Conservation (phyloP, 148 eudicot species). For the Agrostemma githago region DNA sequence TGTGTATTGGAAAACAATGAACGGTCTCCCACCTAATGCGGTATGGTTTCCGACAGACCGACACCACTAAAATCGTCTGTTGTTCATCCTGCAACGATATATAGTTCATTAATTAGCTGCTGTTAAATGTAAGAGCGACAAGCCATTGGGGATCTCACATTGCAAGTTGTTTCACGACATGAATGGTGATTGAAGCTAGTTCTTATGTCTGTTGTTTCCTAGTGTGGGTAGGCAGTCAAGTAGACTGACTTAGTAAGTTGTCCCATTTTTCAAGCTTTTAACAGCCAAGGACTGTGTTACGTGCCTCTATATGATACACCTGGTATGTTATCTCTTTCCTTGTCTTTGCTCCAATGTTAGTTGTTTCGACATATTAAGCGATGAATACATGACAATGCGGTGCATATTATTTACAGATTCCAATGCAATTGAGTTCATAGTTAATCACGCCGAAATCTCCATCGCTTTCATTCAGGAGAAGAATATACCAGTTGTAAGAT, state of each 20-base stretch:
- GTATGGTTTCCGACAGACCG: too few relatives aligned
- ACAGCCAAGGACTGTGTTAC: slow-evolving; percentile 68
- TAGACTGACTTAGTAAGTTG: not conserved
- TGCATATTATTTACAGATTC: slow-evolving; percentile 44
- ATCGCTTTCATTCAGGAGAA: slow-evolving; percentile 28
- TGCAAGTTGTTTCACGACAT: not conserved
- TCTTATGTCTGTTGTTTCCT: too few relatives aligned
- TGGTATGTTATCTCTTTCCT: slow-evolving; percentile 41
- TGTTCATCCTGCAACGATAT: too few relatives aligned
- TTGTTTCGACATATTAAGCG: not conserved
- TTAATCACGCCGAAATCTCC: slow-evolving; percentile 84
- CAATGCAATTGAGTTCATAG: slow-evolving; percentile 88
- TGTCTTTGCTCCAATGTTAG: not conserved
- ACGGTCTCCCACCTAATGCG: too few relatives aligned
- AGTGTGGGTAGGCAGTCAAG: not conserved
- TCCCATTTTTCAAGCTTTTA: slow-evolving; percentile 60
- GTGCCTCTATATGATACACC: slow-evolving; percentile 89
- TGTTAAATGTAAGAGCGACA: too few relatives aligned
- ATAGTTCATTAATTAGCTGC: too few relatives aligned
- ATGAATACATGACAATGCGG: not conserved
- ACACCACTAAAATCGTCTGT: too few relatives aligned
- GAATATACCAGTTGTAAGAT: slow-evolving; percentile 64
- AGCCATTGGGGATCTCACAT: not conserved
- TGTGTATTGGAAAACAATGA: too few relatives aligned
- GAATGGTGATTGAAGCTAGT: not conserved